Evolutionary conservation across 441 rosid genomes (phyloP), one percentile per base, ranked within the genome.

Genomic region (Viola pubescens): DNA sequence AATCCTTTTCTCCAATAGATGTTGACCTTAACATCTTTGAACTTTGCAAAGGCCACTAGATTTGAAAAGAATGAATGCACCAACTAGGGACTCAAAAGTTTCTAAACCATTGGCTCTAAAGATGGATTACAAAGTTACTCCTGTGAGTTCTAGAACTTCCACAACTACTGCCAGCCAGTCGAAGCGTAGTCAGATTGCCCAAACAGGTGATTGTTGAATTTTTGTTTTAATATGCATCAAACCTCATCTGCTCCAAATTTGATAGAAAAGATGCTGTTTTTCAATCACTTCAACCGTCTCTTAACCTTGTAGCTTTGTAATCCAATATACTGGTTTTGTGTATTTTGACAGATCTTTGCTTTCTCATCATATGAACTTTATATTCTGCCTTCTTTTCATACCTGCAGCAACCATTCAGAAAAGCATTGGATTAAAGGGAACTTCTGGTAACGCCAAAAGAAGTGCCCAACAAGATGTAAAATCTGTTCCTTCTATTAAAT

Each of bases 21-120:
- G 63, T 79, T 79, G 61, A n/a, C 77, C 95, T 92, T 89, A 79
- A 89, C 82, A 80, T 73, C 74, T 62, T 44, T 47, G 71, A 71
- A 92, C 95, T 73, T 69, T 75, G 58, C 86, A 79, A 82, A 79
- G 81, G 70, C 84, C 85, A 63, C 79, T 81, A 60, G 78, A 66
- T 64, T 48, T 59, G 48, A 81, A 69, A 58, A 64, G 73, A 4
- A 66, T 75, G 48, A 81, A 70, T 57, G 70, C 63, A 63, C 72
- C 71, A 58, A 53, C 54, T 58, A 82, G 78, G 73, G 91, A 76
- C 70, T 48, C 70, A 51, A 81, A 72, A 70, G 59, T 74, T 63
- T 71, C 83, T 48, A 84, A 79, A 68, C 54, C 48, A 64, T 71
- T 73, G 52, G 76, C 63, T 65, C 58, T 76, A 43, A 86, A 79